Percentiles rank a stretch among this genome's conserved stretches.
Conservation (phyloP, 768 basidiomycete species). For the Auricularia auricula-judae region DNA sequence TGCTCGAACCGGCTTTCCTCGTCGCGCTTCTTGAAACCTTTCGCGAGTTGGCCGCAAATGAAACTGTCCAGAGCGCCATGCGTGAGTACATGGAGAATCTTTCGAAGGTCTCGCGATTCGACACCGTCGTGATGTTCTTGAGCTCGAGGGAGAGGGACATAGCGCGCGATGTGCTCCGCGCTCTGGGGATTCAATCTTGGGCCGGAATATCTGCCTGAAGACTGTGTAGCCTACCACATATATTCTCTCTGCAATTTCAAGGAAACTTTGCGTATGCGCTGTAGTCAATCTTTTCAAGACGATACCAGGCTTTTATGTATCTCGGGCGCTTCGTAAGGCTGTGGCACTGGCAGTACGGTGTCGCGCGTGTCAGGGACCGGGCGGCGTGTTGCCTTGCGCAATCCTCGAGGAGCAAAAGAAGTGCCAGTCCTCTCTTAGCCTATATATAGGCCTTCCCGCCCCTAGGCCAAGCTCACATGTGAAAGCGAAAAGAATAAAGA, state of each 20-base stretch:
- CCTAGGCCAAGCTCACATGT: no score
- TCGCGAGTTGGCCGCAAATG: constrained; percentile 10
- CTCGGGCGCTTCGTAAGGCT: no score
- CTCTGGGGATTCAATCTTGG: not conserved
- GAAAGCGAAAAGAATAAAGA: not conserved
- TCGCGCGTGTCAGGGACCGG: no score
- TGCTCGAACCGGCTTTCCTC: constrained; percentile 57
- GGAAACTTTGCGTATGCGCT: no score
- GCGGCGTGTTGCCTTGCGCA: no score
- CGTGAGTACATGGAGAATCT: constrained; percentile 44
- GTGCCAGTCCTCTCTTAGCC: no score
- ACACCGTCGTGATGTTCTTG: constrained; percentile 53
- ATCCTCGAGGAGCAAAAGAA: no score
- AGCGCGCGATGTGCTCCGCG: not conserved
- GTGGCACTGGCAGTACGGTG: no score
- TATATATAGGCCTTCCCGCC: no score
- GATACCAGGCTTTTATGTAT: not conserved
- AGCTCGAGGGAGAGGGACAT: constrained; percentile 37
- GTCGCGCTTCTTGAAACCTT: constrained; percentile 47
- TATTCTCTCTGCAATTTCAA: no score
- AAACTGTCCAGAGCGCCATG: constrained; percentile 15
- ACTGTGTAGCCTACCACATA: no score
- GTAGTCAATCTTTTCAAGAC: not conserved
- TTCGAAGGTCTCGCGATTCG: constrained; percentile 46
- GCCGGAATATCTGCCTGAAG: not conserved